Conservation (phyloP, 139 green algal genomes). For the Microglena sp. region DNA sequence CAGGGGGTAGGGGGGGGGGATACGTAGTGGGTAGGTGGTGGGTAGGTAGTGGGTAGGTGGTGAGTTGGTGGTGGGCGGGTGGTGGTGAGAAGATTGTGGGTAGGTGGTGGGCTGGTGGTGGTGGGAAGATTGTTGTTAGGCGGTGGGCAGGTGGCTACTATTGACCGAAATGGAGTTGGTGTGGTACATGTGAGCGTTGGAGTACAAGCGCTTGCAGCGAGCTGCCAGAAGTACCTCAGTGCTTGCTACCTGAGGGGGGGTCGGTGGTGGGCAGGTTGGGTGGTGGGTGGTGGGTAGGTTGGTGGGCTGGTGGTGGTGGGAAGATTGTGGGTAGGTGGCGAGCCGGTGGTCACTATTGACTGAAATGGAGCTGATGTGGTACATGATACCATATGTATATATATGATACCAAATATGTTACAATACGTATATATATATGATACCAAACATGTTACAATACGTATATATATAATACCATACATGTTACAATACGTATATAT, state of each 20-base stretch:
- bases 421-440: too few relatives aligned
- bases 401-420: too few relatives aligned
- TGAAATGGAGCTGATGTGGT: slow-evolving; percentile 97
- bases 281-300: background rate
- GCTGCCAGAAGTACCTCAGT: slow-evolving; percentile 29
- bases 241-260: slow-evolving; percentile 15
- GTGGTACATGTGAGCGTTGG: slow-evolving; percentile 94
- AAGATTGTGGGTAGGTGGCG: background rate
- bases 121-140: background rate
- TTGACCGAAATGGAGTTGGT: slow-evolving; percentile 86
- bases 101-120: background rate
- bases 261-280: background rate
- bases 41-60: background rate
- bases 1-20: background rate
- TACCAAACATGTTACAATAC: too few relatives aligned
- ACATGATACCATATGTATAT: slow-evolving; percentile 86
- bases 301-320: background rate
- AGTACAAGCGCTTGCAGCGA: slow-evolving; percentile 54
- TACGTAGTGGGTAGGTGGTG: background rate
- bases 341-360: background rate
- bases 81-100: background rate
- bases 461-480: too few relatives aligned
- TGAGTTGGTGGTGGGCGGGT: background rate
- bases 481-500: too few relatives aligned
- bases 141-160: background rate